Base-by-base conservation (phyloP, 495 filamentous ascomycete species). In the Delitschia confertaspora region DNA sequence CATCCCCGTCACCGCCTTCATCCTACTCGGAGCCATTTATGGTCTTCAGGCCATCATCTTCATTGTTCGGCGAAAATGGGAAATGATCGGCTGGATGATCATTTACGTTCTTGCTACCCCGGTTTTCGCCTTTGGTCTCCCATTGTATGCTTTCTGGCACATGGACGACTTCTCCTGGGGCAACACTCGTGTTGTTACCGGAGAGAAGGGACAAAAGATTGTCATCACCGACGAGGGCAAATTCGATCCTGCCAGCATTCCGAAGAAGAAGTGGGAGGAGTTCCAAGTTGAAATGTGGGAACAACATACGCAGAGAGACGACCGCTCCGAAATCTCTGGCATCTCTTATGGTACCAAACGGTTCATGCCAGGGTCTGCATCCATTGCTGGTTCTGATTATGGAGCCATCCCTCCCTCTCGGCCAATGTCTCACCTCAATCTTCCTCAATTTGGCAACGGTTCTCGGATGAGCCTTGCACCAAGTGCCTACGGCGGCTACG, bases 111-210 rank as follows among this genome's bases (percentile, higher is more conserved):
- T 91, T 18, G 93, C 91, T 38, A 80, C 93, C 41, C 91, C 91
- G 9, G 76, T 99, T 50, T 96, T 93, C 74, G 78, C 85, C 21
- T 83, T 93, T 49, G 88, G 76, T 38, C 71, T 99, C 6, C 91
- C 91, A 1, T 72, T 99, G 4, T 99, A 96, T 65, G 73, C 88
- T 32, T 99, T 99, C 77, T 99, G 91, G 91, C 74, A 96, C 65
- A 95, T 95, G 91, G 91, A 99, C 62, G 91, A 99, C 70, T 99
- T 99, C 76, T 82, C 79, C 52, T 95, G 88, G 88, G 88, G 88
- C 63, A 95, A 93, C 62, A 95, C 88, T 22, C 86, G 88, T 73
- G 73, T 99, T 30, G 88, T 99, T 49, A 93, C 85, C n/a, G 91
- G 91, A 60, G 91, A 96, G 64, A 83, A 82, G 58, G 91, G 91